Base-by-base conservation (phyloP, 2,329 filamentous ascomycete genomes). In the Beauveria australis region DNA sequence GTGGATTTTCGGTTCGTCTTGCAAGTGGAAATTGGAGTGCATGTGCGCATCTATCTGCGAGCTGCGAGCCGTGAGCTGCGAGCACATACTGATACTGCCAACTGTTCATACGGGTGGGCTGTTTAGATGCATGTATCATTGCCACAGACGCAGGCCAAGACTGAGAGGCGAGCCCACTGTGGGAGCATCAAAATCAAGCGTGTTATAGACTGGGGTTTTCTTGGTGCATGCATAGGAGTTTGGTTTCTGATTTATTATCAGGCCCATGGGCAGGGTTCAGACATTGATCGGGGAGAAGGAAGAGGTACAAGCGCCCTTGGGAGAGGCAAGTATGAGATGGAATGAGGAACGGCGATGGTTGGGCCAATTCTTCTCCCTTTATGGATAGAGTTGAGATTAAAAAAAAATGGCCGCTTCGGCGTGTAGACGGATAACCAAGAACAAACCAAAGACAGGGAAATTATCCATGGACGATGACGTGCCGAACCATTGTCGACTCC, bases 401-500 rank as follows among this genome's bases (percentile, higher is more conserved):
- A 37, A 30, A 30, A 33, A 2, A 37, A 37, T 37, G 33, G 33
- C 12, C 33, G 33, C 12, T 12, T 37, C 33, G 12, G 33, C 33
- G 33, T 37, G 12, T 37, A 37, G 5, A 14, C 33, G 33, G 12
- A 14, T 16, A 37, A 37, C 33, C 33, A 37, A 37, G 33, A 37
- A 14, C 33, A 37, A 37, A 37, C 33, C 12, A 37, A 37, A 37
- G 33, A 37, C 33, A 37, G 33, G 33, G 12, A 37, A 37, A 14
- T 37, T 37, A 10, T 37, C 19, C 19, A 19, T 28, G 22, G 46
- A 28, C 26, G 30, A 43, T 52, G 12, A 48, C 37, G 46, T 59
- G 22, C 51, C 26, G 44, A 59, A 51, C 33, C 55, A 56, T 51
- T 59, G 46, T 43, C 22, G 52, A 43, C 55, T 59, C 55, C 55